A percentile compares a stretch with the other conserved stretches of the same genome.
Evolutionary conservation across 2,329 filamentous ascomycete species (phyloP).

Genomic region (Neofusicoccum parvum): DNA sequence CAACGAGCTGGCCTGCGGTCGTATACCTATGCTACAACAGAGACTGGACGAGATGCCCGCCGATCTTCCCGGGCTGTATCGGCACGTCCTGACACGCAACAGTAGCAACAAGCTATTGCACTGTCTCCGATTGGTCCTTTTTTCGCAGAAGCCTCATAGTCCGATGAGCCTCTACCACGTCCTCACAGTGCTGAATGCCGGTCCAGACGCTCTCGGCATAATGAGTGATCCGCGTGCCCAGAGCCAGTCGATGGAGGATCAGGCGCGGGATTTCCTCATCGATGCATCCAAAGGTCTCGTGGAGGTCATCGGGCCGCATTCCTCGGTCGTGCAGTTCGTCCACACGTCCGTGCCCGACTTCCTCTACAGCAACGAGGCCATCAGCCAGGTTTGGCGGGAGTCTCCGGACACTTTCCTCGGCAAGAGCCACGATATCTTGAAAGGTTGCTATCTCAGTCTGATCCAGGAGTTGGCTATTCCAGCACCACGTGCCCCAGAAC

Average conservation of each 20-base stretch:
- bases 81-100: slow-evolving; percentile 54
- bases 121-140: not conserved
- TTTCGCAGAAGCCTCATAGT: not conserved
- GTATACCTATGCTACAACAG: slow-evolving; percentile 32
- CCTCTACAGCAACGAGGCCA: not conserved
- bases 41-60: slow-evolving; percentile 44
- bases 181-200: not conserved
- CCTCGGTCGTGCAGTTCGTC: not conserved
- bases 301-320: not conserved
- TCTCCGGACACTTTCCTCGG: not conserved
- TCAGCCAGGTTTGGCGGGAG: not conserved
- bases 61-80: slow-evolving; percentile 53
- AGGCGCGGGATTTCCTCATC: not conserved
- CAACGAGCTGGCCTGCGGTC: slow-evolving; percentile 39
- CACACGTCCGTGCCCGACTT: not conserved
- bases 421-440: not conserved
- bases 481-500: not conserved
- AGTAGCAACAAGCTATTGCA: slow-evolving; percentile 2
- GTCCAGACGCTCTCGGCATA: not conserved
- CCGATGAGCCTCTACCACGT: not conserved
- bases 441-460: not conserved
- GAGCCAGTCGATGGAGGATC: not conserved
- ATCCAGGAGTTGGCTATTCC: not conserved
- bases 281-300: not conserved
- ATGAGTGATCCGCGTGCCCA: not conserved